Conservation (phyloP, 768 basidiomycete genomes). For the Tylopilus sp. region DNA sequence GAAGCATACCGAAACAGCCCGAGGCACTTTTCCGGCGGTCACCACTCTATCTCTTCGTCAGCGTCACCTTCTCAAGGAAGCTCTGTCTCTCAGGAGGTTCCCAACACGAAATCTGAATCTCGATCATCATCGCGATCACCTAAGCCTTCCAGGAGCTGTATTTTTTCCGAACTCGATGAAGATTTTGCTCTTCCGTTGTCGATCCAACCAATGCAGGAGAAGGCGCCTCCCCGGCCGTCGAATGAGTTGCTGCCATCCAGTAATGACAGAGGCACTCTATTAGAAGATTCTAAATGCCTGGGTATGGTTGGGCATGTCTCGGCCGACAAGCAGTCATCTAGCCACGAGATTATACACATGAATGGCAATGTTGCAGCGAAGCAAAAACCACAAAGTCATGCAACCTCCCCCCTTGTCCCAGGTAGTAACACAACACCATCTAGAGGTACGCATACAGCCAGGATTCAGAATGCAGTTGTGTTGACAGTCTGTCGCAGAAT, state of each 20-base stretch:
- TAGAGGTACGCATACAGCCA: slow-evolving; percentile 15
- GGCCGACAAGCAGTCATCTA: slow-evolving; percentile 14
- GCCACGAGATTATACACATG: slow-evolving; percentile 24
- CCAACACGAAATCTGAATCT: slow-evolving; percentile 36
- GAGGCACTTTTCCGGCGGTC: slow-evolving; percentile 5
- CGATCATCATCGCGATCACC: slow-evolving; percentile 58
- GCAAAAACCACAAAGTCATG: slow-evolving; percentile 12
- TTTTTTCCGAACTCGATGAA: slow-evolving; percentile 27
- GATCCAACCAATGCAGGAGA: slow-evolving; percentile 35
- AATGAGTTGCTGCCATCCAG: slow-evolving; percentile 10
- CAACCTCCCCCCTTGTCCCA: slow-evolving; percentile 8
- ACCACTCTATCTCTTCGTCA: slow-evolving; percentile 18
- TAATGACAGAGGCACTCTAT: slow-evolving; percentile 10
- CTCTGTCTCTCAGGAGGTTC: slow-evolving; percentile 29
- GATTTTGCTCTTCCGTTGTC: slow-evolving; percentile 16
- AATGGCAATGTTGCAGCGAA: slow-evolving; percentile 15
- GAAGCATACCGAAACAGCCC: slow-evolving; percentile 4
- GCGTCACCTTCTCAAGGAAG: slow-evolving; percentile 24
- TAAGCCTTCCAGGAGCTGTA: slow-evolving; percentile 21
- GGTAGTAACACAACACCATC: slow-evolving; percentile 4
- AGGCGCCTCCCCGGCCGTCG: slow-evolving; percentile 23
- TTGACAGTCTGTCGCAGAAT: slow-evolving; percentile 19
- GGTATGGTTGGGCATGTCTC: slow-evolving; percentile 14
- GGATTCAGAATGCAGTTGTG: neutral
- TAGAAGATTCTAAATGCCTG: slow-evolving; percentile 19